phyloP scores from a whole-genome alignment of 371 early-diverging fungal species.

The Mortierella sp. region DNA sequence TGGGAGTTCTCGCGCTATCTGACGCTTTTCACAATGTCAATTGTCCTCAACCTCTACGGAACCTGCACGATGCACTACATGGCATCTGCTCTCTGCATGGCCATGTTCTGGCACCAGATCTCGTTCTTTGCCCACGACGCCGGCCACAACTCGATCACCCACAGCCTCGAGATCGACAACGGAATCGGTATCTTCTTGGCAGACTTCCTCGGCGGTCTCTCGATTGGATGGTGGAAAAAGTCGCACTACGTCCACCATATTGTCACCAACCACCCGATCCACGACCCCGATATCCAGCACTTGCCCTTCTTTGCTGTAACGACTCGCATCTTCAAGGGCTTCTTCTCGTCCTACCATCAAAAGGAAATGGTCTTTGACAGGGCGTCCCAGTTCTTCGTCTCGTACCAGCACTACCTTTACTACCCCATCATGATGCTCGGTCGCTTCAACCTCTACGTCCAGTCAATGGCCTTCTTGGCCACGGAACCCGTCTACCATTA shows the following conservation, averaged over 20 bases:
- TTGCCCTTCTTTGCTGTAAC: conserved; percentile 95
- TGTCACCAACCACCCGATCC: conserved; percentile 89
- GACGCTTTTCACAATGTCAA: conserved; percentile 67
- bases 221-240: conserved; percentile 97
- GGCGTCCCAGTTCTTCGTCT: conserved; percentile 79
- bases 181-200: conserved; percentile 87
- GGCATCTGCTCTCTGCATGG: conserved; percentile 72
- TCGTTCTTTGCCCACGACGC: conserved; percentile 96
- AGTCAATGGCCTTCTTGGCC: conserved; percentile 78
- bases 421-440: conserved; percentile 91
- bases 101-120: conserved; percentile 92
- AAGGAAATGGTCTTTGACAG: conserved; percentile 86
- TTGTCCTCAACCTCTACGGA: conserved; percentile 78
- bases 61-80: conserved; percentile 72
- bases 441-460: conserved; percentile 92
- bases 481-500: conserved; percentile 73
- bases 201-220: conserved; percentile 89
- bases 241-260: conserved; percentile 97
- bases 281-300: conserved; percentile 98
- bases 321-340: conserved; percentile 80
- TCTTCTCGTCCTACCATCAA: conserved; percentile 95
- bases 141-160: conserved; percentile 94
- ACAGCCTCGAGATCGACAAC: conserved; percentile 80
- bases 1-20: conserved; percentile 81
- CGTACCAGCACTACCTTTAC: conserved; percentile 88